These are phyloP conservation scores for Schizophyllum amplum DNA, from an alignment of 1,284 basidiomycete species.

Conservation along the genomic window DNA sequence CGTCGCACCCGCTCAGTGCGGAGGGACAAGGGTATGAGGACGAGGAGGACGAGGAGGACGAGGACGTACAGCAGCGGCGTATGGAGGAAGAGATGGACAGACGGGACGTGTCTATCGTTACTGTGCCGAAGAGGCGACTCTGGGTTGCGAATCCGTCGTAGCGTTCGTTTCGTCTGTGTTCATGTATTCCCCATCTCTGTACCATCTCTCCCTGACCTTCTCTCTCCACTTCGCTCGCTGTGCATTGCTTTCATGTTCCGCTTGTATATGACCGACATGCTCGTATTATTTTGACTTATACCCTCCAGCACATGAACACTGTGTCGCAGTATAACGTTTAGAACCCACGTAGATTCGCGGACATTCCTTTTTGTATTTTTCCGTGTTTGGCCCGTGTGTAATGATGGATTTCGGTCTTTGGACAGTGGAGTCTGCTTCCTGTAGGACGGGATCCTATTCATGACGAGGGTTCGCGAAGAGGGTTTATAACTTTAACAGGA, in stretches of 20 bases:
- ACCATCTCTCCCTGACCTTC: background rate
- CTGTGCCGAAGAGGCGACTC: background rate
- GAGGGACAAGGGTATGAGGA: background rate
- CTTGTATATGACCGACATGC: background rate
- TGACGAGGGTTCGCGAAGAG: too few species aligned
- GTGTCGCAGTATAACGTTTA: background rate
- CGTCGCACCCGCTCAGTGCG: slow-evolving; percentile 4
- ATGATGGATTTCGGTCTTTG: too few species aligned
- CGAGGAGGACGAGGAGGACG: background rate
- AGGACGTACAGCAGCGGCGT: background rate
- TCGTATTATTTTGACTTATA: background rate
- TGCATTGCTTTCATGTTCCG: background rate
- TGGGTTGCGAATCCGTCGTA: background rate
- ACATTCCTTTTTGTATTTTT: background rate
- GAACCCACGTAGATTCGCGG: background rate
- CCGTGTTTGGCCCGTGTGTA: background rate
- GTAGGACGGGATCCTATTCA: too few species aligned
- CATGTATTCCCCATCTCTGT: background rate
- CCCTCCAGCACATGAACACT: background rate
- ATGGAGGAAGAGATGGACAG: background rate
- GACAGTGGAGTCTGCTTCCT: too few species aligned
- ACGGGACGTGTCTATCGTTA: background rate
- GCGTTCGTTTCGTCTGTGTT: background rate
- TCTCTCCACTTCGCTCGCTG: background rate
- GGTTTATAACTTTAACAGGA: too few species aligned